Evolutionary conservation across 352 stramenopile genomes (phyloP).

Genomic region (Phytopythium aichiense): DNA sequence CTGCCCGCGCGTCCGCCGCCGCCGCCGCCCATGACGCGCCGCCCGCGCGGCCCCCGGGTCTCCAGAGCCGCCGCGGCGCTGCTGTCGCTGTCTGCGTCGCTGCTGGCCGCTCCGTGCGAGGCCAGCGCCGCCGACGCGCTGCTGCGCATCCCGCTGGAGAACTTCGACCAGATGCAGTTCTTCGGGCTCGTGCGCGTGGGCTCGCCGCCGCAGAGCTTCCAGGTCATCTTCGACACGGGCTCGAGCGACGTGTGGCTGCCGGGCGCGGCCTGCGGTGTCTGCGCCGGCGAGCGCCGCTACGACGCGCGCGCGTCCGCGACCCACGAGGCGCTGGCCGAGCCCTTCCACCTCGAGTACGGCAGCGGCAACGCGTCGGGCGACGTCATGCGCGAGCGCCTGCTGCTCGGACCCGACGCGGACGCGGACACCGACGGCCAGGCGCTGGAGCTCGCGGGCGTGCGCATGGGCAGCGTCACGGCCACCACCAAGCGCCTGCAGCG

Average conservation of each 20-base stretch:
- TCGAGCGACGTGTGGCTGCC: conserved; percentile 70
- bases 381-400: conserved; percentile 46
- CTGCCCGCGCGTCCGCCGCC: neutral
- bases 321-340: conserved; percentile 19
- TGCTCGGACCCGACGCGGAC: conserved; percentile 18
- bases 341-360: conserved; percentile 62
- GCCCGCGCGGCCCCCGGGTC: too few relatives aligned
- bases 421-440: neutral
- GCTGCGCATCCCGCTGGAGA: conserved; percentile 64
- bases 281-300: conserved; percentile 39
- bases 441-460: conserved; percentile 29
- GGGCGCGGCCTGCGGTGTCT: conserved; percentile 31
- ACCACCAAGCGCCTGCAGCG: conserved; percentile 42
- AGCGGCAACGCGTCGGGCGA: conserved; percentile 48
- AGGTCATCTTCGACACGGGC: conserved; percentile 78
- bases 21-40: neutral
- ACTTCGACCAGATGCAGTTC: conserved; percentile 78
- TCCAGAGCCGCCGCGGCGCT: neutral
- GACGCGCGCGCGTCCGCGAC: conserved; percentile 29
- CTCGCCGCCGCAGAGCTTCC: conserved; percentile 56
- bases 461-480: conserved; percentile 41
- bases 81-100: neutral
- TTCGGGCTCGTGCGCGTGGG: conserved; percentile 54
- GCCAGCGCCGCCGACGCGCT: conserved; percentile 9
- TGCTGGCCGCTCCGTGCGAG: neutral